Evolutionary conservation across 345 rosid genomes (phyloP), one percentile per base, ranked within the genome.

Genomic region (Euphorbia peplus): DNA sequence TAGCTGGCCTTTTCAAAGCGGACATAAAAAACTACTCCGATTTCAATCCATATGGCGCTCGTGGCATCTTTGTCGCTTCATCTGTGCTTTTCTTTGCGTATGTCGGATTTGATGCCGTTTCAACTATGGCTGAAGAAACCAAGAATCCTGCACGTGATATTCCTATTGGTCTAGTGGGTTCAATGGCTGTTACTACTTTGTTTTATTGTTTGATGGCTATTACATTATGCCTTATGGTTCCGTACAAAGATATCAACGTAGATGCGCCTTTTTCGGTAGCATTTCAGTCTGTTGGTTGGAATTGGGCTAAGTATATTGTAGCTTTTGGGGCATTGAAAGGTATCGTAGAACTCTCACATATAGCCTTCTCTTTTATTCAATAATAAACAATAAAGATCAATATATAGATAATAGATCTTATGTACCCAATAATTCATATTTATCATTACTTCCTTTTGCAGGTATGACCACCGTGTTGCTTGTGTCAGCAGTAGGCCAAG

Each of bases 91-190:
- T 86, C 86, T 89, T 93, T 2, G 91, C 97, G 0, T 93, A 90
- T 25, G 75, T 89, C 8, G 98, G 97, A 5, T 93, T 90, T 4
- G 98, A 93, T 41, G 96, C 93, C 0, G 93, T 93, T 48, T 74
- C 98, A 1, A 93, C 98, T 0, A 85, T 90, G 93, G 98, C 97
- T 0, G 98, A 93, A 74, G 98, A 90, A 75, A 89, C 96, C 2
- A 89, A 90, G 65, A 83, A 93, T 71, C 98, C 98, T 0, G 88
- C 84, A 24, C 64, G 74, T n/a, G 90, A 93, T 61, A 87, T 93
- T 51, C 98, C 97, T 0, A 83, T 93, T 14, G 98, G 98, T 19
- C 86, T 93, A 8, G 82, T 91, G 0, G 90, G 95, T 11, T 89
- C 91, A 1, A 87, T 89, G 90, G 10, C 72, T 14, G 55, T 85